A percentile compares a stretch with the other conserved stretches of the same genome.
Evolutionary conservation across 2,329 filamentous ascomycete genomes (phyloP).

Genomic region (Coccinonectria pachysandricola): DNA sequence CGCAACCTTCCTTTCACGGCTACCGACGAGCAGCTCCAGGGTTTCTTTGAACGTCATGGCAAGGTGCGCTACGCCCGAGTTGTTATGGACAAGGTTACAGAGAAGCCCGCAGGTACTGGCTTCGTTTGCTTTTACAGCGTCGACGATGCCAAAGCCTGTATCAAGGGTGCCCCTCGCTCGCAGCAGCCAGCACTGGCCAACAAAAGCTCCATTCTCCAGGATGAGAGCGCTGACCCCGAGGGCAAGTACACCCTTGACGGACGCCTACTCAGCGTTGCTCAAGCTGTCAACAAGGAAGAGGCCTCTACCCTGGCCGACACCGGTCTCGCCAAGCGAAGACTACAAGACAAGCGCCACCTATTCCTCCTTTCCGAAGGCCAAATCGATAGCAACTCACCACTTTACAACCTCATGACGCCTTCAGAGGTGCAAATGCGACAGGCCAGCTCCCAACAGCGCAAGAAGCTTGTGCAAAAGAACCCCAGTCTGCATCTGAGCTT

Average conservation of each 20-base stretch:
- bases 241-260: conserved; percentile 87
- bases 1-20: conserved; percentile 88
- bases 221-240: conserved; percentile 69
- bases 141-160: conserved; percentile 65
- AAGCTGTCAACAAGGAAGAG: conserved; percentile 75
- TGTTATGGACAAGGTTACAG: conserved; percentile 77
- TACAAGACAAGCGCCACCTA: conserved; percentile 82
- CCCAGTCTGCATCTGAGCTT: conserved; percentile 81
- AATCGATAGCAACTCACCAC: conserved; percentile 63
- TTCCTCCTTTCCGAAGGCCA: conserved; percentile 83
- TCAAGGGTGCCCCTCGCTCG: conserved; percentile 61
- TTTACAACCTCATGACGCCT: conserved; percentile 66
- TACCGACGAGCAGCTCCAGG: conserved; percentile 70
- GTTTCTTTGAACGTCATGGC: conserved; percentile 83
- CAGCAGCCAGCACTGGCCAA: conserved; percentile 36
- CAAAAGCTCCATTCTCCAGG: conserved; percentile 77
- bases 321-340: conserved; percentile 49
- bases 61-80: conserved; percentile 82
- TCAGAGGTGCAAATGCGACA: conserved; percentile 83
- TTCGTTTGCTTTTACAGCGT: conserved; percentile 86
- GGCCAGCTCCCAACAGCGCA: conserved; percentile 75
- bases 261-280: conserved; percentile 72
- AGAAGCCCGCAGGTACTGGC: conserved; percentile 80
- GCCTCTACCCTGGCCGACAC: conserved; percentile 66
- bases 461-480: conserved; percentile 83